Conservation (phyloP, 768 basidiomycete genomes). For the Boletus rubescentipes region DNA sequence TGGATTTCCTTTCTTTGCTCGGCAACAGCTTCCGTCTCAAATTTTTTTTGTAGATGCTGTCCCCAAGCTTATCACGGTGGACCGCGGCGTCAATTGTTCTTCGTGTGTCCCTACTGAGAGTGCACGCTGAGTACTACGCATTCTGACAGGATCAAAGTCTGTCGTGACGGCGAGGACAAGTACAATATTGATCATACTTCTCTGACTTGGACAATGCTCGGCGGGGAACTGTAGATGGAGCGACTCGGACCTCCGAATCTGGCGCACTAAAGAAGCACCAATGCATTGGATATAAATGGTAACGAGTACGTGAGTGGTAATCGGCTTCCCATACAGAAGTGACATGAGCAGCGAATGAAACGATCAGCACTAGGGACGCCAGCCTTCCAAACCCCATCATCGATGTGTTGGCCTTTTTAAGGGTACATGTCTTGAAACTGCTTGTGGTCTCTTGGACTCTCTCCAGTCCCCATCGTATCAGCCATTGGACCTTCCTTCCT, state of each 20-base stretch:
- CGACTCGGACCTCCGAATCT: background rate
- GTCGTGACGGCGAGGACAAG: background rate
- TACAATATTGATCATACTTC: background rate
- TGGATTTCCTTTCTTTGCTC: background rate
- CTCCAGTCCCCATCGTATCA: background rate
- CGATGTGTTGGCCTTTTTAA: constrained; percentile 16
- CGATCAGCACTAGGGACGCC: constrained; percentile 3
- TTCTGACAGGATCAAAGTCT: background rate
- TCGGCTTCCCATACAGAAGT: constrained; percentile 1
- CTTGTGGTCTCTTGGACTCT: background rate
- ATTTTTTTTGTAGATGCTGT: too few relatives aligned
- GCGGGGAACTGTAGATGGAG: background rate
- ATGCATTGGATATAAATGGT: constrained; percentile 12
- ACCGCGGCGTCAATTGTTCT: too few relatives aligned
- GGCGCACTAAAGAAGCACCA: constrained; percentile 12
- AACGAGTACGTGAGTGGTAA: constrained; percentile 4
- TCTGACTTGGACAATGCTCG: background rate
- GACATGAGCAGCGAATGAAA: background rate
- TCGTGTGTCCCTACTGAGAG: background rate
- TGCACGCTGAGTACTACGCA: too few relatives aligned
- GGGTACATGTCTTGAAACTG: background rate
- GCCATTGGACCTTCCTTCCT: background rate
- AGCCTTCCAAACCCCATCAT: constrained; percentile 23
- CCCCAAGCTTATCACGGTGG: too few relatives aligned
- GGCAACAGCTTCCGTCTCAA: too few relatives aligned